Base-by-base conservation (phyloP, 371 early-diverging fungal genomes). In the Zopfochytrium polystomum region DNA sequence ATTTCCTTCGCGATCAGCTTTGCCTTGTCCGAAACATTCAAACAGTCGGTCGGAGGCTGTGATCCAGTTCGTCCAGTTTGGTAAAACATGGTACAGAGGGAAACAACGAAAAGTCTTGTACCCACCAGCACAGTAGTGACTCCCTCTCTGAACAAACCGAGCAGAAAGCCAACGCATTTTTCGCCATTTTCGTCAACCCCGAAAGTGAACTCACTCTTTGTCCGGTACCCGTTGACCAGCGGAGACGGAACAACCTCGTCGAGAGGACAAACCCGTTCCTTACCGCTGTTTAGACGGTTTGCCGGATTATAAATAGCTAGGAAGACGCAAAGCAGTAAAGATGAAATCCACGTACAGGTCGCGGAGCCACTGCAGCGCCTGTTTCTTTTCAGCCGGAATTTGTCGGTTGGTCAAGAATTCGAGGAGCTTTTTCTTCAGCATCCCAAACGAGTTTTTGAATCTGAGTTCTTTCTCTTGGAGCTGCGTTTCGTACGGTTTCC, bases 181-280 rank as follows among this genome's bases (percentile, higher is more conserved):
- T 84, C 66, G 3, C 83, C 85, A 0, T 85, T 75, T 9, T 73
- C 48, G 60, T 87, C 74, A 35, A 58, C 58, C 13, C 93, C 93
- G 52, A 90, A 79, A 0, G 88, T 80, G 58, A 90, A 91, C 61
- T 93, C 91, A 68, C 89, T 88, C 68, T 91, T 91, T 59, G 79
- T 90, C 27, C 91, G 80, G 69, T 91, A 92, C 1, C 83, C 84
- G 32, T 78, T 66, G 2, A 65, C 27, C 4, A 73, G 63, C 18
- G 93, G 93, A 13, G 91, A 90, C 1, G 80, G 75, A 31, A 89
- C 75, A 1, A 75, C 71, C 13, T 76, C 76, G 23, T 69, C 50
- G 0, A 85, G 50, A 31, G 77, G 75, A 57, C 80, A 85, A 5
- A 80, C 35, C 31, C 55, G 18, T 22, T 59, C 51, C 22, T 65